These are phyloP conservation scores for Coemansia sp. DNA, from an alignment of 192 early-diverging fungal species.

Conservation along the genomic window DNA sequence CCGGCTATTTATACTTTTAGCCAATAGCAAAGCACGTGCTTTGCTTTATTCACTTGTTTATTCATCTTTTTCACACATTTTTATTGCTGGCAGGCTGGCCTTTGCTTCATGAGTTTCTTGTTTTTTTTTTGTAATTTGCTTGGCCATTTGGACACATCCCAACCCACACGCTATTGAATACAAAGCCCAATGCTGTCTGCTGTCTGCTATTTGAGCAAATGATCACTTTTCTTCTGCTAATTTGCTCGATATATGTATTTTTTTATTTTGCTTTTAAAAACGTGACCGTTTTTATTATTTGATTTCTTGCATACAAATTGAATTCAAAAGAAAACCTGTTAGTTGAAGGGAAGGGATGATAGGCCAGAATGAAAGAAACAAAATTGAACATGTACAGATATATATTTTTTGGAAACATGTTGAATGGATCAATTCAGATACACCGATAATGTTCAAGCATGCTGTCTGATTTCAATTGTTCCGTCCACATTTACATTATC, in stretches of 20 bases:
- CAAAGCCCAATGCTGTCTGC: not conserved
- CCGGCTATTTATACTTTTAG: not conserved
- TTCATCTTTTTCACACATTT: not conserved
- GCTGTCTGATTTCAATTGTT: too few relatives aligned
- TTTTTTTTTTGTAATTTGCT: too few relatives aligned
- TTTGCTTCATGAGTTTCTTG: too few relatives aligned
- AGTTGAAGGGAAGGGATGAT: too few relatives aligned
- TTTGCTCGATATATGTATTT: too few relatives aligned
- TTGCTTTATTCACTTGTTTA: not conserved
- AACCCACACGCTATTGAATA: not conserved
- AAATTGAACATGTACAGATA: too few relatives aligned
- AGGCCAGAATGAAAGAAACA: too few relatives aligned
- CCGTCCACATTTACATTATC: too few relatives aligned
- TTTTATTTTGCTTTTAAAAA: conserved; percentile 1
- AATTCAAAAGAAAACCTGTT: too few relatives aligned
- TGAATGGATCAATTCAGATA: not conserved
- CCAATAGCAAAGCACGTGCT: not conserved
- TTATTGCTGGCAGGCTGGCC: not conserved
- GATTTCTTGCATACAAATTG: conserved; percentile 4
- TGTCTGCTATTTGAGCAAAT: not conserved
- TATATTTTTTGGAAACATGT: not conserved
- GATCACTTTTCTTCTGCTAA: too few relatives aligned
- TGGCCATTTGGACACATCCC: too few relatives aligned
- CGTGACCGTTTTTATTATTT: not conserved
- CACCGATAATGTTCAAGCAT: too few relatives aligned